A percentile compares a stretch with the other conserved stretches of the same genome.
Evolutionary conservation across 1,139 yeast species (phyloP).

Genomic region (Hemisphaericaspora xylanilytica): DNA sequence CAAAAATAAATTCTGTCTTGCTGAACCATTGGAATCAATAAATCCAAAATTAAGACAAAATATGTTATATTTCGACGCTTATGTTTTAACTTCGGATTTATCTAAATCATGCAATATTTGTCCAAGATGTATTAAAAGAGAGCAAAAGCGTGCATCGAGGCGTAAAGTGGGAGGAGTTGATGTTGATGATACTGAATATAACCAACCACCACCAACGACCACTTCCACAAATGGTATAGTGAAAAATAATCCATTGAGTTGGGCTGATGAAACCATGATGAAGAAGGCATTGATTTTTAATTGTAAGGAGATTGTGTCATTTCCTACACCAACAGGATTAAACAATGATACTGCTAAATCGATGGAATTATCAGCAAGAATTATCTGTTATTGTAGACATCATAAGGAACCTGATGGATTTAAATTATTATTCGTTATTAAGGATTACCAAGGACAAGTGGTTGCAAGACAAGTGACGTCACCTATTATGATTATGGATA

Average conservation of each 20-base stretch:
- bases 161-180: slow-evolving; percentile 57
- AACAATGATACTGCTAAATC: slow-evolving; percentile 36
- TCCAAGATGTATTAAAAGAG: slow-evolving; percentile 83
- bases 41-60: slow-evolving; percentile 49
- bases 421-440: slow-evolving; percentile 66
- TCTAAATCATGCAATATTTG: slow-evolving; percentile 72
- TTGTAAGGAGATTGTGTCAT: slow-evolving; percentile 79
- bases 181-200: slow-evolving; percentile 1
- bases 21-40: slow-evolving; percentile 42
- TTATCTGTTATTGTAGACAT: slow-evolving; percentile 94
- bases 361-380: slow-evolving; percentile 77
- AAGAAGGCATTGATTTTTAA: slow-evolving; percentile 87
- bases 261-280: slow-evolving; percentile 72
- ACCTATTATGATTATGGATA: slow-evolving; percentile 87
- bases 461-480: slow-evolving; percentile 72
- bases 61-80: slow-evolving; percentile 63
- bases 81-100: slow-evolving; percentile 56
- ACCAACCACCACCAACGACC: not conserved
- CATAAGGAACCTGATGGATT: slow-evolving; percentile 85
- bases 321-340: slow-evolving; percentile 61
- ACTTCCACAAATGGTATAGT: slow-evolving; percentile 21
- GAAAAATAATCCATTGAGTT: slow-evolving; percentile 51
- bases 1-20: slow-evolving; percentile 74
- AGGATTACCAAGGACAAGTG: slow-evolving; percentile 55
- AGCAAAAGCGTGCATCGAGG: slow-evolving; percentile 89